Evolutionary conservation across 2,329 filamentous ascomycete species (phyloP).

Genomic region (Fusarium nygamai): DNA sequence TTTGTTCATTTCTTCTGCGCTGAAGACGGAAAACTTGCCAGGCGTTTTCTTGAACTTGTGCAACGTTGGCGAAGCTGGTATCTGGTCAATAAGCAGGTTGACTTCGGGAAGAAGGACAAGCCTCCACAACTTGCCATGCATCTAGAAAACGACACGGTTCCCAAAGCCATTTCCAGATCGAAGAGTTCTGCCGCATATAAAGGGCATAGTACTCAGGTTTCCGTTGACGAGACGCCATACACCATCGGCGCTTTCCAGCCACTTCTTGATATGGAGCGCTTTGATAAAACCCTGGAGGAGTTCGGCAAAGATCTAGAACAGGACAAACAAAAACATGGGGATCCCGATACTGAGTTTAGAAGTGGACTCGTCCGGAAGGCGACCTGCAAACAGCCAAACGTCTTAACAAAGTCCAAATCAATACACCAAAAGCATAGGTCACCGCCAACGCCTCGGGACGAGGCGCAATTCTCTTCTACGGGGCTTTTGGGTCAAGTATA

Average conservation of each 20-base stretch:
- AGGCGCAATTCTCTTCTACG: constrained; percentile 59
- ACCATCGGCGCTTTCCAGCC: constrained; percentile 75
- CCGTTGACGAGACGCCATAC: constrained; percentile 62
- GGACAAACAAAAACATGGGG: constrained; percentile 5
- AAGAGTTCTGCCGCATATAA: constrained; percentile 29
- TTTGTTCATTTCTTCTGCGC: constrained; percentile 94
- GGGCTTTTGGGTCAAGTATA: constrained; percentile 64
- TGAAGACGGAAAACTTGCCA: constrained; percentile 73
- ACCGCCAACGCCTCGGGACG: constrained; percentile 22
- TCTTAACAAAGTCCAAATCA: constrained; percentile 43
- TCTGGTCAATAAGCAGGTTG: constrained; percentile 74
- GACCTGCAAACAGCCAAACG: constrained; percentile 18
- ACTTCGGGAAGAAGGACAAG: constrained; percentile 53
- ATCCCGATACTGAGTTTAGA: constrained; percentile 23
- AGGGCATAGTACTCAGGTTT: constrained; percentile 50
- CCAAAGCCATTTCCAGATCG: constrained; percentile 53
- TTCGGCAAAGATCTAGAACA: constrained; percentile 56
- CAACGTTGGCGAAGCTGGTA: constrained; percentile 95
- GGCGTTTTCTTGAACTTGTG: constrained; percentile 75
- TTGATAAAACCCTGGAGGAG: constrained; percentile 63
- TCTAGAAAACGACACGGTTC: constrained; percentile 10
- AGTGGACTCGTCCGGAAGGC: constrained; percentile 24
- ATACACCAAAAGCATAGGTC: constrained; percentile 26
- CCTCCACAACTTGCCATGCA: background rate
- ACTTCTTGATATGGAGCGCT: constrained; percentile 69